Percentiles rank a stretch among this genome's conserved stretches.
phyloP scores from a whole-genome alignment of 2,329 filamentous ascomycete genomes.

The Cladophialophora bantiana region DNA sequence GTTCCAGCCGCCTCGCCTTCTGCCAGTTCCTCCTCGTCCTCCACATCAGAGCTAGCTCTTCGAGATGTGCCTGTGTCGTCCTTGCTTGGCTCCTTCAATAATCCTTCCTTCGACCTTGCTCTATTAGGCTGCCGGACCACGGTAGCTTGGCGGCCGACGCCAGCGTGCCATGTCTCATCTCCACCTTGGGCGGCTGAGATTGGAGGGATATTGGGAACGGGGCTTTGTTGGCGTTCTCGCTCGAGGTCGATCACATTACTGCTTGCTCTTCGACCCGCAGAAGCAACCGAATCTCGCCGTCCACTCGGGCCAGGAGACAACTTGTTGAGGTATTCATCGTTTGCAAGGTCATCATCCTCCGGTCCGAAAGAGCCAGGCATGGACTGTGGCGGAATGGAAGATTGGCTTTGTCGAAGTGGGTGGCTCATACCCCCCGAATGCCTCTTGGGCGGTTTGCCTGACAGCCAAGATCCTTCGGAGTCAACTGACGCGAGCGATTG shows the following conservation, averaged over 20 bases:
- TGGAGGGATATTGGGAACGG: conserved; percentile 39
- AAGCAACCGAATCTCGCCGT: conserved; percentile 43
- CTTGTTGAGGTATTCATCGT: conserved; percentile 77
- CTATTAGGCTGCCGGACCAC: conserved; percentile 68
- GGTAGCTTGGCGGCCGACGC: conserved; percentile 64
- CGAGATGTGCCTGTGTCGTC: conserved; percentile 42
- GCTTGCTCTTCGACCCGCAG: conserved; percentile 48
- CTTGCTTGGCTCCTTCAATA: conserved; percentile 61
- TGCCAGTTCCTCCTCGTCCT: conserved; percentile 41
- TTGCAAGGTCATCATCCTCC: conserved; percentile 67
- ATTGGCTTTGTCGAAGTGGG: conserved; percentile 57
- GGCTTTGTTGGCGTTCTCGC: conserved; percentile 59
- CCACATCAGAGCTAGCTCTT: conserved; percentile 45
- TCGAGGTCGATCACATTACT: conserved; percentile 64
- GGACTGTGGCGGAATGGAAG: conserved; percentile 49
- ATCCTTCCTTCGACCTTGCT: conserved; percentile 67
- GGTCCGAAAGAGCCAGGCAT: conserved; percentile 38
- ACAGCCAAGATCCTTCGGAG: conserved; percentile 95
- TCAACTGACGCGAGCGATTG: conserved; percentile 93
- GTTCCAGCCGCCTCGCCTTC: conserved; percentile 33
- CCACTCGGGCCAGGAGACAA: conserved; percentile 58
- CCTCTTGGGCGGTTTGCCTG: conserved; percentile 68
- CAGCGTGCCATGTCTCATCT: conserved; percentile 58
- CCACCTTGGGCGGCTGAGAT: conserved; percentile 38
- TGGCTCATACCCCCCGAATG: conserved; percentile 53